Percentiles rank a stretch among this genome's conserved stretches.
phyloP scores from a whole-genome alignment of 768 basidiomycete species.

The Suillus spraguei region DNA sequence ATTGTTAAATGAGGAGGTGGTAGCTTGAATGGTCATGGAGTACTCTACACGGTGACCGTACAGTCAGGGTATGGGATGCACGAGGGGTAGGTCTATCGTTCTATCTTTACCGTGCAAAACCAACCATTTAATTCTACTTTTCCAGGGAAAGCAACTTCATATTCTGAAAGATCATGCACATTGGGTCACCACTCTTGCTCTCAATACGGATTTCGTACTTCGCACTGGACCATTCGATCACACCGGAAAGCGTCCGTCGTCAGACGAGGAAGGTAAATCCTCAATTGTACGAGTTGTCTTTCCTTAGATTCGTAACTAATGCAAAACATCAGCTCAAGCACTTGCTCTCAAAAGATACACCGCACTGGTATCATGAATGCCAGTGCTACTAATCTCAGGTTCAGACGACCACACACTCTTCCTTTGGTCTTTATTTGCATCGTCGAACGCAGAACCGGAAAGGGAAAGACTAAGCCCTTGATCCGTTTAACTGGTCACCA shows the following conservation, averaged over 20 bases:
- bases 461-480: no score
- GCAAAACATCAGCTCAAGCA: slow-evolving; percentile 58
- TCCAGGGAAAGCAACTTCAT: slow-evolving; percentile 78
- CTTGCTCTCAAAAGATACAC: slow-evolving; percentile 80
- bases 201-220: slow-evolving; percentile 94
- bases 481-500: no score
- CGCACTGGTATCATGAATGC: slow-evolving; percentile 55
- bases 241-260: slow-evolving; percentile 71
- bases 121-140: neutral
- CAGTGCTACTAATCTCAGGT: slow-evolving; percentile 37
- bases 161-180: slow-evolving; percentile 90
- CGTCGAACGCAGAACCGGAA: no score
- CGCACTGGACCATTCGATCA: slow-evolving; percentile 96
- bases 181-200: slow-evolving; percentile 38
- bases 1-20: slow-evolving; percentile 96
- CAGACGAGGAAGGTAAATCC: slow-evolving; percentile 77
- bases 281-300: neutral
- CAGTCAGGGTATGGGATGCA: slow-evolving; percentile 69
- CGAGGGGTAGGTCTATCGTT: slow-evolving; percentile 51
- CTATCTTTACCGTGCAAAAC: neutral
- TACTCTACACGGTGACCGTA: slow-evolving; percentile 91
- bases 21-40: slow-evolving; percentile 59
- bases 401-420: no score
- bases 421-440: no score
- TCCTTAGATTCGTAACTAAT: neutral